phyloP scores from a whole-genome alignment of 2,329 filamentous ascomycete species.

The Dothideomycetes sp. region DNA sequence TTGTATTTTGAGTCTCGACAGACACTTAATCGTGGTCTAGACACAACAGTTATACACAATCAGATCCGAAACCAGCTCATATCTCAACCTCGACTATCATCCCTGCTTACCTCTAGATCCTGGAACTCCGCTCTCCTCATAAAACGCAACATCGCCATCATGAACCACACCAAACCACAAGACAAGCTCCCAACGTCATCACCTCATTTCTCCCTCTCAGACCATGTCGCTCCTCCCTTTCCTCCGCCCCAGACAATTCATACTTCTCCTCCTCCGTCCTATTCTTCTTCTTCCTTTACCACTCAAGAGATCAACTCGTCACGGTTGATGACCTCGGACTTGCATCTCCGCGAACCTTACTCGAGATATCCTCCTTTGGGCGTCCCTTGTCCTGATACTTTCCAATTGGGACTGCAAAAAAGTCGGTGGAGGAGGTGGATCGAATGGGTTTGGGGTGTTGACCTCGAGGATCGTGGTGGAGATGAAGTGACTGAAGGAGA shows the following conservation, averaged over 20 bases:
- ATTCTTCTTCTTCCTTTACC: too few relatives aligned
- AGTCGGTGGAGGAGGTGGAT: conserved; percentile 3
- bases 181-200: neutral
- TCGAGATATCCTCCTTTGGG: conserved; percentile 1
- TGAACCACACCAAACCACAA: too few relatives aligned
- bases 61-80: too few relatives aligned
- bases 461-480: neutral
- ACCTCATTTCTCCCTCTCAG: neutral
- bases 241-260: neutral
- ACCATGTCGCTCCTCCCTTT: neutral
- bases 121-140: too few relatives aligned
- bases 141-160: neutral
- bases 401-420: neutral
- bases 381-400: conserved; percentile 1
- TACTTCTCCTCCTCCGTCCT: too few relatives aligned
- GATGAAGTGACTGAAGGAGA: neutral
- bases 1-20: too few relatives aligned
- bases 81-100: too few relatives aligned
- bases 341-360: neutral
- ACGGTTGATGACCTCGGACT: neutral
- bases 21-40: too few relatives aligned
- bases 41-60: too few relatives aligned
- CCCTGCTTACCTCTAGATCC: too few relatives aligned
- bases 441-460: conserved; percentile 1
- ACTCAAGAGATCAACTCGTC: neutral